Evolutionary conservation across 805 yeast genomes (phyloP).

Genomic region (Wickerhamomyces bisporus): DNA sequence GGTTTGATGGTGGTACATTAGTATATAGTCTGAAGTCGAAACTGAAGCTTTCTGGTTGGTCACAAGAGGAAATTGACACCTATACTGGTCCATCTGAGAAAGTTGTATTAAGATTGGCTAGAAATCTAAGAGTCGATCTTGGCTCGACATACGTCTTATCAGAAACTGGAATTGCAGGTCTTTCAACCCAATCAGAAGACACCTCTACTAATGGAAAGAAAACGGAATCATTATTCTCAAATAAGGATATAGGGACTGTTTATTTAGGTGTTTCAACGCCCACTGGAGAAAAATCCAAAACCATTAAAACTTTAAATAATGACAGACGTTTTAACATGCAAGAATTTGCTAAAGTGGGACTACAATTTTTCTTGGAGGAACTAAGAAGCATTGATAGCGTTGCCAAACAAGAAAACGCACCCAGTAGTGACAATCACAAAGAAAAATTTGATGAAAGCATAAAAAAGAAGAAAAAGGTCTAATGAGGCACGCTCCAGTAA

Average conservation of each 20-base stretch:
- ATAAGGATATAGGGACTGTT: slow-evolving; percentile 55
- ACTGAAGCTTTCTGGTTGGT: slow-evolving; percentile 74
- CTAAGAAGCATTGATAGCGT: no score
- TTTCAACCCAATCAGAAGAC: slow-evolving; percentile 34
- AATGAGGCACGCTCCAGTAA: no score
- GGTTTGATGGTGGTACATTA: slow-evolving; percentile 79
- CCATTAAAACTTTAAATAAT: slow-evolving; percentile 37
- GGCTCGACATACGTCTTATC: slow-evolving; percentile 80
- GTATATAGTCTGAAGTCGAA: slow-evolving; percentile 75
- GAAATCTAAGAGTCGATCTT: slow-evolving; percentile 72
- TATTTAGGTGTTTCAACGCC: slow-evolving; percentile 72
- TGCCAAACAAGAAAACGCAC: no score
- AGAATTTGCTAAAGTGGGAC: slow-evolving; percentile 62
- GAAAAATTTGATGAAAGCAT: no score
- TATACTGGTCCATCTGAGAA: slow-evolving; percentile 81
- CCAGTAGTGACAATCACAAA: no score
- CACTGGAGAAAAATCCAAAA: slow-evolving; percentile 42
- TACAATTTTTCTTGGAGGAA: slow-evolving; percentile 48
- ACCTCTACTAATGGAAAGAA: slow-evolving; percentile 23
- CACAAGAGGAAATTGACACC: slow-evolving; percentile 56
- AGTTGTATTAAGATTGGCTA: slow-evolving; percentile 71
- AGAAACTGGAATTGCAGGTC: slow-evolving; percentile 89
- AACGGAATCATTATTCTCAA: slow-evolving; percentile 19
- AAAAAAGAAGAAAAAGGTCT: no score
- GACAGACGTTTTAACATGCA: slow-evolving; percentile 72